Evolutionary conservation across 148 eudicot species (phyloP).

Genomic region (Camellia lanceoleosa): DNA sequence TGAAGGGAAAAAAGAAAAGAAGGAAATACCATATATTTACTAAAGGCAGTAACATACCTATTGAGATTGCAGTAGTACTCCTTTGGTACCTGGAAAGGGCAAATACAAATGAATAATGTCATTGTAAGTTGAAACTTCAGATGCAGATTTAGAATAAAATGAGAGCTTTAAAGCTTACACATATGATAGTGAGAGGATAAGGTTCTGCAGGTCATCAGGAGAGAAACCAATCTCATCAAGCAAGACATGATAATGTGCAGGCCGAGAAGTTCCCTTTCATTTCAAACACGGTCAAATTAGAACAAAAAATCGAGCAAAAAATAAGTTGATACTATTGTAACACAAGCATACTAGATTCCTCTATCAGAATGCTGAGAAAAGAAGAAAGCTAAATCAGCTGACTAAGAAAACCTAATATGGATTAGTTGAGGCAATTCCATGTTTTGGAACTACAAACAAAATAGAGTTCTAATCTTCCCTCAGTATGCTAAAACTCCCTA

Average conservation of each 20-base stretch:
- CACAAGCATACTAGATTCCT: too few relatives aligned
- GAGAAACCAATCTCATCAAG: constrained; percentile 97
- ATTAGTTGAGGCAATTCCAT: neutral
- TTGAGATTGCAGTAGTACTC: constrained; percentile 75
- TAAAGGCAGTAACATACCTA: constrained; percentile 39
- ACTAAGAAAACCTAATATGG: too few relatives aligned
- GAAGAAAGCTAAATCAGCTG: neutral
- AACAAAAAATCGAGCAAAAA: neutral
- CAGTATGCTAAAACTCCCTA: too few relatives aligned
- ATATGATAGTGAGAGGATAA: constrained; percentile 78
- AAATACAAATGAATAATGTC: neutral
- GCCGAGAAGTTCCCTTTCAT: constrained; percentile 83
- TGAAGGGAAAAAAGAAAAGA: neutral
- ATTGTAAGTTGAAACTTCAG: constrained; percentile 4
- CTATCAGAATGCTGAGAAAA: too few relatives aligned
- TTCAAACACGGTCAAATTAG: neutral
- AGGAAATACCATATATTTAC: neutral
- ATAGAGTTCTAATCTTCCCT: neutral
- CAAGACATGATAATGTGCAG: constrained; percentile 93
- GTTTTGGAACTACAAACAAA: neutral
- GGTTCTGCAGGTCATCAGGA: constrained; percentile 76
- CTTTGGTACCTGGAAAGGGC: constrained; percentile 70
- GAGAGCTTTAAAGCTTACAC: constrained; percentile 53
- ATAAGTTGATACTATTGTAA: too few relatives aligned
- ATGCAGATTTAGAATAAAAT: neutral